Base-by-base conservation (phyloP, 345 rosid species). In the Orychophragmus violaceus region DNA sequence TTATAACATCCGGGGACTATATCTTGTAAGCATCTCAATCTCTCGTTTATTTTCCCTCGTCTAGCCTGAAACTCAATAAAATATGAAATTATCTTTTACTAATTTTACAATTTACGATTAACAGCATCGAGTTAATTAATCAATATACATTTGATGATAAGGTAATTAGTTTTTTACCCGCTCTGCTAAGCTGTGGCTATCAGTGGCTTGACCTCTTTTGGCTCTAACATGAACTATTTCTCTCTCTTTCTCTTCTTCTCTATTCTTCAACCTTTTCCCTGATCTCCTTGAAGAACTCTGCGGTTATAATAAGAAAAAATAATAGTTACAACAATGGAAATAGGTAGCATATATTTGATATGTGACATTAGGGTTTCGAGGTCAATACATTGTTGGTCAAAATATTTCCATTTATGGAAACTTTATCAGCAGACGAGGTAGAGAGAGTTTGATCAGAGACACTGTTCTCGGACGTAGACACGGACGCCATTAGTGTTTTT, bases 221-320 rank as follows among this genome's bases (percentile, higher is more conserved):
- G 97, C 97, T 85, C 97, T 85, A 51, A 91, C 96, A 74, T 88
- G 97, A 76, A 91, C 89, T 27, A 87, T 89, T 54, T 85, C 92
- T 69, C 69, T 82, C 21, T 83, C 76, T 56, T 75, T 80, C 62
- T 79, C 79, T 59, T 69, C 78, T 60, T 80, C 86, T 27, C 67
- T 73, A 32, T 25, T 62, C 66, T 82, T 84, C 37, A 27, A 66
- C 63, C 73, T 83, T 48, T 90, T 84, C 56, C 85, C 84, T 76
- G n/a, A n/a, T n/a, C 80, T 79, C 59, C 71, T 76, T 22, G 75
- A 66, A 41, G 75, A 66, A 65, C 51, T 21, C 61, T 74, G 49
- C 7, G 4, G 52, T 65, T 25, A 69, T 12, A 10, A 11, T 22
- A n/a, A 30, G 24, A 39, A 49, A 6, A 35, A 28, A 8, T 3